phyloP scores from a whole-genome alignment of 1,284 basidiomycete genomes.

The Cystobasidium slooffiae region DNA sequence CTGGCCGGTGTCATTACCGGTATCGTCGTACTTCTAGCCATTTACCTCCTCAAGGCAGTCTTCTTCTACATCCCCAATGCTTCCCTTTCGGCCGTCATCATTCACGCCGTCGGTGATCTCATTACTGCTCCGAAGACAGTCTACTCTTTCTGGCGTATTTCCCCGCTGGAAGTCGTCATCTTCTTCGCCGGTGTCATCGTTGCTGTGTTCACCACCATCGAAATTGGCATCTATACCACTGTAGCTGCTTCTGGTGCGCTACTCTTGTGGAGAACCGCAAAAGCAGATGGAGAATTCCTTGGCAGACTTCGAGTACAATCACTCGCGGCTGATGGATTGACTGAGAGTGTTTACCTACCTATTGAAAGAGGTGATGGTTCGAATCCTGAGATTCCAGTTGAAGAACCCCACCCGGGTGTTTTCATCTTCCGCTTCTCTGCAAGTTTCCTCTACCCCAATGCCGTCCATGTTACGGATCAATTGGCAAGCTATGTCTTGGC shows the following conservation, averaged over 20 bases:
- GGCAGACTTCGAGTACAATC: slow-evolving; percentile 70
- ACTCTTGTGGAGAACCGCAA: slow-evolving; percentile 88
- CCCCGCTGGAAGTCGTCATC: slow-evolving; percentile 90
- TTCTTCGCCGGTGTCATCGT: slow-evolving; percentile 80
- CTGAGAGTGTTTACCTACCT: slow-evolving; percentile 81
- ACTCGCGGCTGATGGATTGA: slow-evolving; percentile 59
- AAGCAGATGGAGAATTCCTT: slow-evolving; percentile 87
- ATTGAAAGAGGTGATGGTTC: slow-evolving; percentile 65
- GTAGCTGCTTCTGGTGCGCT: slow-evolving; percentile 78
- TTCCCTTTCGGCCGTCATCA: slow-evolving; percentile 82
- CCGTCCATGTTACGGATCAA: slow-evolving; percentile 52
- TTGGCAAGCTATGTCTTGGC: slow-evolving; percentile 27
- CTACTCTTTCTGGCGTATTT: slow-evolving; percentile 92
- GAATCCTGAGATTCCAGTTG: slow-evolving; percentile 73
- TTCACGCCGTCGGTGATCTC: slow-evolving; percentile 73
- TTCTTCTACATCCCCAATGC: slow-evolving; percentile 83
- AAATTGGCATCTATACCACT: slow-evolving; percentile 92
- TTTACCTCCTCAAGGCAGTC: slow-evolving; percentile 74
- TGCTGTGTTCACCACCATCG: slow-evolving; percentile 77
- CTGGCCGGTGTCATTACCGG: slow-evolving; percentile 85
- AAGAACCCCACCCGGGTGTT: slow-evolving; percentile 80
- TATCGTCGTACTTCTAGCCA: slow-evolving; percentile 85
- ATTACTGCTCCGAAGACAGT: slow-evolving; percentile 84
- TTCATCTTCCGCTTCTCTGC: slow-evolving; percentile 94
- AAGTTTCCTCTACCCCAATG: slow-evolving; percentile 92